Evolutionary conservation across 768 basidiomycete genomes (phyloP), one percentile per base, ranked within the genome.

Genomic region (Macrocybe gigantea): DNA sequence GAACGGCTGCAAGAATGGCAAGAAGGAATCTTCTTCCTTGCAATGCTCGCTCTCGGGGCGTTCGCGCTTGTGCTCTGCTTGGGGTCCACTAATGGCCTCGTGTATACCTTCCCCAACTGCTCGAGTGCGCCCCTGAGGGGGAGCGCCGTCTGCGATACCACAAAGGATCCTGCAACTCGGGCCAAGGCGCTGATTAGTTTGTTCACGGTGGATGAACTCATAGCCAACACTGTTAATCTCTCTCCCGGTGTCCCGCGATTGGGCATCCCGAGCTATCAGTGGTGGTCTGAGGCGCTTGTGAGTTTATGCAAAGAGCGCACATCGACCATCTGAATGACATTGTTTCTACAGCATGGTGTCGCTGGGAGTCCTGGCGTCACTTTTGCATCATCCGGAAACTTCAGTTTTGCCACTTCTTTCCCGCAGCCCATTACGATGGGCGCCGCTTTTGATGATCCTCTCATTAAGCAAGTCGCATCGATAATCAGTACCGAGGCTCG

Each of bases 221-320:
- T 74, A 42, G 65, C 60, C 47, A 79, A 80, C 57, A 78, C 75
- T 5, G 73, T 68, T 41, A 79, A 75, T 49, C 48, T 56, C 0
- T 69, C 77, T 5, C 71, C 74, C 5, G 80, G 77, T 30, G 77
- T 80, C 14, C 61, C 78, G 45, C 72, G 78, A 8, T 66, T 80
- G 2, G 79, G 78, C n/a, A 60, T 82, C 22, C 77, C 78, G 7
- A 56, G 72, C 12, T 82, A 82, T 45, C 66, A 78, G 41, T 80
- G 79, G 78, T 82, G 80, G 79, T 75, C 73, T 15, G 79, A 82
- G 63, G 79, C 71, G 2, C 55, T 82, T 55, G 80, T 80, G 53
- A 47, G 69, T 57, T 30, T 31, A 9, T 7, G 22, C 22, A 35
- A 4, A 5, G 22, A 14, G 2, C 10, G 11, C 33, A 32, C 6